phyloP scores from a whole-genome alignment of 2,329 filamentous ascomycete species.

The Hawksworthiomyces lignivorus region DNA sequence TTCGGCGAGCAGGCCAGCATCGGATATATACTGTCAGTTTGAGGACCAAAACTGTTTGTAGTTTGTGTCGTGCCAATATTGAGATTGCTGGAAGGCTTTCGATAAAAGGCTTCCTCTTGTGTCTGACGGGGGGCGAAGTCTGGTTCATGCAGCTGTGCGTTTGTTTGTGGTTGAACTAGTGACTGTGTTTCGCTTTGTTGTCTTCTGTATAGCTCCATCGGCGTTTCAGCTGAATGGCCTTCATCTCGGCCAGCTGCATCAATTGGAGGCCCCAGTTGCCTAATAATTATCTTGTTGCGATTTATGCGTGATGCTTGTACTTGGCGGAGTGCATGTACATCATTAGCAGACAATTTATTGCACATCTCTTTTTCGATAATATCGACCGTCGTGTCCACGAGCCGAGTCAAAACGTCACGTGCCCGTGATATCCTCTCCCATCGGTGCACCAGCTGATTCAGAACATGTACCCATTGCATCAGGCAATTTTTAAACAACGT shows the following conservation, averaged over 20 bases:
- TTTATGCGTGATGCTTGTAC: neutral
- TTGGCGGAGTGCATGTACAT: neutral
- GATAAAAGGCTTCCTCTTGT: neutral
- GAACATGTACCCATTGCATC: conserved; percentile 16
- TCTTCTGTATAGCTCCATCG: too few species aligned
- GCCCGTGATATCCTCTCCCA: conserved; percentile 14
- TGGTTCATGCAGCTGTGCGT: neutral
- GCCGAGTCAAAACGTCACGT: conserved; percentile 5
- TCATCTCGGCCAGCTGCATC: neutral
- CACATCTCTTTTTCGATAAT: conserved; percentile 10
- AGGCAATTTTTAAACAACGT: conserved; percentile 18
- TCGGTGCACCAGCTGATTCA: conserved; percentile 13
- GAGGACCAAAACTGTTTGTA: too few species aligned
- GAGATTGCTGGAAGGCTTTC: neutral
- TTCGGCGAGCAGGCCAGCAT: neutral
- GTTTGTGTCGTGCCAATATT: neutral
- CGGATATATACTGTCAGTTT: neutral
- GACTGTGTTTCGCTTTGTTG: neutral
- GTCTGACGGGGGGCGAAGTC: neutral
- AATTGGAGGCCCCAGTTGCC: conserved; percentile 6
- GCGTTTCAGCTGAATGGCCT: neutral
- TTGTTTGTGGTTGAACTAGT: neutral
- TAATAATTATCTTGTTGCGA: conserved; percentile 7
- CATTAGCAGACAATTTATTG: conserved; percentile 4
- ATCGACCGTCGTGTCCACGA: conserved; percentile 10